Evolutionary conservation across 768 basidiomycete species (phyloP), one percentile per base, ranked within the genome.

Genomic region (Nevesoporus exiguus): DNA sequence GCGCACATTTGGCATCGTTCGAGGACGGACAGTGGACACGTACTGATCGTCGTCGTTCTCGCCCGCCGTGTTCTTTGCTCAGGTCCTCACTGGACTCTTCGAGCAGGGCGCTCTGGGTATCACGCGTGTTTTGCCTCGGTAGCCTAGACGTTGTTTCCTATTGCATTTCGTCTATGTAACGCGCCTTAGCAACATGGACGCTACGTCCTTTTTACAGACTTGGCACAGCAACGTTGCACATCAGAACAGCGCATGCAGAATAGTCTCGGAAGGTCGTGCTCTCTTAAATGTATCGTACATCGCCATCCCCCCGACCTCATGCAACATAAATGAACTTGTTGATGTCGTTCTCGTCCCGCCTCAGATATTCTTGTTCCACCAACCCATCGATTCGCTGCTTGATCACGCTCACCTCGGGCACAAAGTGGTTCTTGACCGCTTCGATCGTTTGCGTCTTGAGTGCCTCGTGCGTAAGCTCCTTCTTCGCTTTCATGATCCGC

Each of bases 401-500:
- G 73, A 98, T 94, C 65, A 80, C 79, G 55, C 80, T 78, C 24
- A 96, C 87, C 56, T 87, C 84, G 42, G 95, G 95, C 51, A 83
- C 79, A 70, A 98, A 98, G 62, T 95, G 88, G 37, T 76, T 84
- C 71, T 87, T 89, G 45, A 98, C 91, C 22, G 93, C 87, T 19
- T 90, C 86, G 53, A 97, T 84, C 10, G 91, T 90, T 58, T 85
- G 85, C 47, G 83, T 81, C 71, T 91, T 87, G 63, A 98, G 78
- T 60, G 87, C 79, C 61, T 89, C 84, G 62, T 92, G 84, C 24
- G 74, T 76, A 71, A 96, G 76, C 71, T 89, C 88, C 74, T 96
- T 98, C 62, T 83, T 82, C 3, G 84, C 85, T 69, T 98, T 98
- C 93, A 98, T 95, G 64, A 96, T 84, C 7, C 97, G 86, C 31